Base-by-base conservation (phyloP, 1,284 basidiomycete species). In the Tilletia horrida region DNA sequence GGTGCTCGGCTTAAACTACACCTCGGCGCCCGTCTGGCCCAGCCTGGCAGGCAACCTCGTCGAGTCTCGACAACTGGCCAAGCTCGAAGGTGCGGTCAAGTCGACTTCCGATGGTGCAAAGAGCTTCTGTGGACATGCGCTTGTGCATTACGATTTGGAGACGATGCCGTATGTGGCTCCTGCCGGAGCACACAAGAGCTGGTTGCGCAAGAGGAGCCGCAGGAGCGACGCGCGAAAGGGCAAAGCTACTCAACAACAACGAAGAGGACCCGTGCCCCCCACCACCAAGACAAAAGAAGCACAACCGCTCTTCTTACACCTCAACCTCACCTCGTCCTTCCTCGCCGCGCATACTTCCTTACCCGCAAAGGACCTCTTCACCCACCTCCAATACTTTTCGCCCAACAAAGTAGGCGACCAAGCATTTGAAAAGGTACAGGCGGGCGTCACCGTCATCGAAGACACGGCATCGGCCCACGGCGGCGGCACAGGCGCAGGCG, bases 1-100 rank as follows among this genome's bases (percentile, higher is more conserved):
- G 55, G 55, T 59, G 13, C 55, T 59, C 29, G 55, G 55, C 18
- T 21, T 59, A 13, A 59, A 59, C 55, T 59, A 59, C 55, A 59
- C 55, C 29, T 59, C 55, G 6, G 55, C 55, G 27, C 55, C 55
- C 13, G 27, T 59, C 29, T 59, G 55, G 55, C 55, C 55, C 13
- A 59, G 55, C 55, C 14, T 59, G 11, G 55, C 55, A 29, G 55
- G 55, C 3, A 59, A 59, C 27, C 55, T 59, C 16, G 55, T 59
- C 35, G 35, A 40, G 35, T 40, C 35, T 4, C 4, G 11, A 11
- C 35, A 40, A 11, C 11, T 40, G 35, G 35, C 35, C 35, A 40
- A 40, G 35, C 35, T 40, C 35, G 18, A 31, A 18, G 55, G 29
- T 35, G 29, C 29, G 11, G 11, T 25, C n/a, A 27, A 13, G 7